These are phyloP conservation scores for Cucumis cinereus DNA, from an alignment of 306 rosid genomes.

Conservation along the genomic window DNA sequence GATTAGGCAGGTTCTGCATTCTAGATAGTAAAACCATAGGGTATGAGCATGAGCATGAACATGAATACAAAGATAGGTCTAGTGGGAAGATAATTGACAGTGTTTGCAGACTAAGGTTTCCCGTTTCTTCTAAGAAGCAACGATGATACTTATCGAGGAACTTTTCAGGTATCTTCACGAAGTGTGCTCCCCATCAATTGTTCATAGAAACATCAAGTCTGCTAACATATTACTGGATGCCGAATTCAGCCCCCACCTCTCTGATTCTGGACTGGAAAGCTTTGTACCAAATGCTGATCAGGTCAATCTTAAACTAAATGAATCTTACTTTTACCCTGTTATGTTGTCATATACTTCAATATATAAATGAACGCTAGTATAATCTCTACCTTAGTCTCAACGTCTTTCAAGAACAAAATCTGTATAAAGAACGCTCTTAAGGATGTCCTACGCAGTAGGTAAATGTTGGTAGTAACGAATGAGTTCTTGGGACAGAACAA, in stretches of 20 bases:
- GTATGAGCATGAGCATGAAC: no score
- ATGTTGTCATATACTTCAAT: neutral
- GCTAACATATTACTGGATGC: constrained; percentile 77
- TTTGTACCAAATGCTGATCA: constrained; percentile 53
- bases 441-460: no score
- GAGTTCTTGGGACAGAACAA: no score
- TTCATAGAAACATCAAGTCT: constrained; percentile 75
- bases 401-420: neutral
- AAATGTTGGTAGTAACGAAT: no score
- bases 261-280: constrained; percentile 76
- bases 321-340: neutral
- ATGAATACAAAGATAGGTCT: neutral
- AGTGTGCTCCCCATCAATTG: constrained; percentile 88
- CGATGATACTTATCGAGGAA: neutral
- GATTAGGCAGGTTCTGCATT: no score
- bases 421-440: neutral
- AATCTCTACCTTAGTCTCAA: neutral
- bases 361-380: neutral
- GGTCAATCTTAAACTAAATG: constrained; percentile 22
- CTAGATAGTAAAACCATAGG: no score
- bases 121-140: neutral
- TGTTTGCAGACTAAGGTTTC: neutral
- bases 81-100: neutral
- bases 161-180: constrained; percentile 79
- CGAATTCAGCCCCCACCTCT: constrained; percentile 84